Evolutionary conservation across 441 rosid genomes (phyloP), one percentile per base, ranked within the genome.

Genomic region (Biscutella laevigata): DNA sequence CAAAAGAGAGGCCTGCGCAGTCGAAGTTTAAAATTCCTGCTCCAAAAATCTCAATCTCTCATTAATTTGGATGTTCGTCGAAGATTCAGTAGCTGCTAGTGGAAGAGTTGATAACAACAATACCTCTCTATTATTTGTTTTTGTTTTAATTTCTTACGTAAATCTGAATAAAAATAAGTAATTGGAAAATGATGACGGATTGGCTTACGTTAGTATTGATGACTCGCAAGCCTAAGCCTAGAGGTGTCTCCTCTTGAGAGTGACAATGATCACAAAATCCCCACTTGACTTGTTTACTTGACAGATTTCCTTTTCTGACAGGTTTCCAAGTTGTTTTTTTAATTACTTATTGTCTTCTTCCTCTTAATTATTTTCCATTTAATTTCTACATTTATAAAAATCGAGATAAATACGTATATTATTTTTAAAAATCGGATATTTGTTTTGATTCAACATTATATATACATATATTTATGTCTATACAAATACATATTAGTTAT

Each of bases 71-170:
- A 45, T 11, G 61, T 41, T 57, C 63, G 45, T 49, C 11, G 69
- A 57, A 64, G 44, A 57, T 64, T 19, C 69, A 14, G 4, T 1
- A 3, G 6, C 6, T 6, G 50, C 33, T 34, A 64, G 69, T 64
- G 63, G 63, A 39, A 55, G 57, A 64, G 62, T 64, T 57, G 58
- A 48, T 26, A 26, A 40, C 32, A 41, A 61, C 52, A 17, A 20
- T n/a, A n/a, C n/a, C n/a, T n/a, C 32, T 46, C 26, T 10, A 11
- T 29, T 12, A 19, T 17, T 11, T 4, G 1, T n/a, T 4, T 21
- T 56, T 21, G 5, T 7, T 24, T 33, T 10, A n/a, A n/a, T 3
- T 3, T n/a, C 5, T 35, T 14, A 2, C 25, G 8, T 15, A 4
- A 4, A 1, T 1, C 1, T 22, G 4, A 43, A 53, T 19, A 26